Conservation (phyloP, 345 rosid genomes). For the Citrus reticulata region DNA sequence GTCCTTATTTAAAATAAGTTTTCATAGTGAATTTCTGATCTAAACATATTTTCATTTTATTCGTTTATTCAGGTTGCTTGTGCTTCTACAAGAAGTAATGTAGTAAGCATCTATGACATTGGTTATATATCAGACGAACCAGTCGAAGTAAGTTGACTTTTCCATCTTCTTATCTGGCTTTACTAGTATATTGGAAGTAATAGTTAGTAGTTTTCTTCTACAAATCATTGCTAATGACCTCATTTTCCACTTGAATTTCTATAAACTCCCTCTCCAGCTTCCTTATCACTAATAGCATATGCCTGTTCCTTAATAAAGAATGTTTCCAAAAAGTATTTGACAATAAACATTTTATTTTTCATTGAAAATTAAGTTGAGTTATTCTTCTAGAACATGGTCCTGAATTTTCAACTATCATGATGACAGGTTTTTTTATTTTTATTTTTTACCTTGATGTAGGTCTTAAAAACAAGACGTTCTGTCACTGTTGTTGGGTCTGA, state of each 20-base stretch:
- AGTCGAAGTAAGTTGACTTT: slow-evolving; percentile 48
- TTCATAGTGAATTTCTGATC: not conserved
- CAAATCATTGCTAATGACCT: not conserved
- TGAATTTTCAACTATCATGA: not conserved
- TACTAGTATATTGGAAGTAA: not conserved
- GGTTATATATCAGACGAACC: slow-evolving; percentile 78
- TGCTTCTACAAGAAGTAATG: slow-evolving; percentile 50
- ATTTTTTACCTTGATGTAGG: slow-evolving; percentile 33
- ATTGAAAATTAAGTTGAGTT: not conserved
- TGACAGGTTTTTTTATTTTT: slow-evolving; percentile 6
- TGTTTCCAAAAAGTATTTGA: not conserved
- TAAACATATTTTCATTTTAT: not conserved
- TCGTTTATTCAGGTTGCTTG: slow-evolving; percentile 64
- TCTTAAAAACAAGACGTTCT: slow-evolving; percentile 47
- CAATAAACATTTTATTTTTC: not conserved
- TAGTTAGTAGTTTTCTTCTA: not conserved
- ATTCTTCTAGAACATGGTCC: not conserved
- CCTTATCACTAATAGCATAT: not conserved
- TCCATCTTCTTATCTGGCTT: not conserved
- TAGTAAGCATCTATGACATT: slow-evolving; percentile 68
- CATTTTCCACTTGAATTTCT: not conserved
- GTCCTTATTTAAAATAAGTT: not conserved
- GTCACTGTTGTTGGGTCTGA: slow-evolving; percentile 52
- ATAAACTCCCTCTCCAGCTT: not conserved
- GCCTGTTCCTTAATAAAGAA: not conserved